Evolutionary conservation across 177 flowering plant genomes (phyloP).

Genomic region (Telopea speciosissima): DNA sequence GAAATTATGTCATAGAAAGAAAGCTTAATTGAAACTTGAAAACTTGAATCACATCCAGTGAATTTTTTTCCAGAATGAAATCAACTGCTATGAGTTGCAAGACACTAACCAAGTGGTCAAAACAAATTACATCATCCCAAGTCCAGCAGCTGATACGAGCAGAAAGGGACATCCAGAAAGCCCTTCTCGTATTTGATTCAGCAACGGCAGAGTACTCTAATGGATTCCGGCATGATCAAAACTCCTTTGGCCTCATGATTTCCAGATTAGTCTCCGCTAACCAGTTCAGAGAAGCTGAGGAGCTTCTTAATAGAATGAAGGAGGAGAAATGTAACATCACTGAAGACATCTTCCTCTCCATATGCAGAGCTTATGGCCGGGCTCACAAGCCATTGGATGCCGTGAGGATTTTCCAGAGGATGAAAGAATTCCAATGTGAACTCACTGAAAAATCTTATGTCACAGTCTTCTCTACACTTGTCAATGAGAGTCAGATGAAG

Average conservation of each 20-base stretch:
- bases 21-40: not conserved
- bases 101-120: conserved; percentile 57
- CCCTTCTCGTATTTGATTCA: conserved; percentile 44
- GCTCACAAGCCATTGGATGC: conserved; percentile 62
- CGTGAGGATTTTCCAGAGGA: conserved; percentile 44
- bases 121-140: conserved; percentile 42
- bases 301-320: conserved; percentile 49
- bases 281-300: conserved; percentile 50
- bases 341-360: conserved; percentile 45
- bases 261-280: conserved; percentile 46
- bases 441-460: conserved; percentile 45
- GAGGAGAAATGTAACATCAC: conserved; percentile 39
- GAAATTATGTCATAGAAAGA: not conserved
- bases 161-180: conserved; percentile 55
- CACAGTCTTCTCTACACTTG: conserved; percentile 47
- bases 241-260: conserved; percentile 49
- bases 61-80: not conserved
- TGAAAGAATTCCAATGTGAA: conserved; percentile 41
- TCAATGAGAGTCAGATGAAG: conserved; percentile 51
- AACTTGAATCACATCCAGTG: not conserved
- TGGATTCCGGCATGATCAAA: conserved; percentile 50
- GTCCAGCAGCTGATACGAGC: conserved; percentile 56
- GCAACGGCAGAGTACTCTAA: conserved; percentile 55
- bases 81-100: conserved; percentile 36
- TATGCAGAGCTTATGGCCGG: conserved; percentile 57